Evolutionary conservation across 2,329 filamentous ascomycete genomes (phyloP).

Genomic region (Fusarium sp.): DNA sequence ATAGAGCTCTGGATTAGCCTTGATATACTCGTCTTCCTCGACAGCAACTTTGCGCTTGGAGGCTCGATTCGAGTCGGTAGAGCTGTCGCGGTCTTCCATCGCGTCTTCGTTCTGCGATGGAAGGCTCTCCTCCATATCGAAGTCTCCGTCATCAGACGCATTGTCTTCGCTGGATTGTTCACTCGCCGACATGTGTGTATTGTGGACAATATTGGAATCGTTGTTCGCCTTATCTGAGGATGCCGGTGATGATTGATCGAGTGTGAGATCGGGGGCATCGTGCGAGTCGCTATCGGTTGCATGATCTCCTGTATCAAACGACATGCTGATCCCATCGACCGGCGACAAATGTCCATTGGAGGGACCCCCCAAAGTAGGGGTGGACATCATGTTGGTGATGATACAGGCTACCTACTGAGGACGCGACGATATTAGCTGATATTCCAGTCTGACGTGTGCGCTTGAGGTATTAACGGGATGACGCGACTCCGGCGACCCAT

Average conservation of each 20-base stretch:
- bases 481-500: constrained; percentile 44
- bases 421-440: constrained; percentile 50
- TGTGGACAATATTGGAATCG: constrained; percentile 52
- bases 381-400: constrained; percentile 71
- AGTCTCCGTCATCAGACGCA: constrained; percentile 76
- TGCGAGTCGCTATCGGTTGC: constrained; percentile 76
- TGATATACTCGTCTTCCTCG: constrained; percentile 84
- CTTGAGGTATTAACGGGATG: constrained; percentile 33
- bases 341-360: constrained; percentile 74
- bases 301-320: constrained; percentile 49
- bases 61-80: constrained; percentile 73
- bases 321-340: constrained; percentile 55
- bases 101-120: constrained; percentile 56
- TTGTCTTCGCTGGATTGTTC: constrained; percentile 62
- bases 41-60: constrained; percentile 76
- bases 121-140: constrained; percentile 73
- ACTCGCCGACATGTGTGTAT: constrained; percentile 54
- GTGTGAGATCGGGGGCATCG: constrained; percentile 70
- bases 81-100: constrained; percentile 70
- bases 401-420: constrained; percentile 63
- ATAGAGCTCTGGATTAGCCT: constrained; percentile 93
- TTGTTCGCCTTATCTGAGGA: constrained; percentile 56
- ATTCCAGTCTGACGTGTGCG: constrained; percentile 18
- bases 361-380: constrained; percentile 68
- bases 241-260: constrained; percentile 56